Evolutionary conservation across 2,329 filamentous ascomycete species (phyloP).

Genomic region (Tolypocladium guangdongense): DNA sequence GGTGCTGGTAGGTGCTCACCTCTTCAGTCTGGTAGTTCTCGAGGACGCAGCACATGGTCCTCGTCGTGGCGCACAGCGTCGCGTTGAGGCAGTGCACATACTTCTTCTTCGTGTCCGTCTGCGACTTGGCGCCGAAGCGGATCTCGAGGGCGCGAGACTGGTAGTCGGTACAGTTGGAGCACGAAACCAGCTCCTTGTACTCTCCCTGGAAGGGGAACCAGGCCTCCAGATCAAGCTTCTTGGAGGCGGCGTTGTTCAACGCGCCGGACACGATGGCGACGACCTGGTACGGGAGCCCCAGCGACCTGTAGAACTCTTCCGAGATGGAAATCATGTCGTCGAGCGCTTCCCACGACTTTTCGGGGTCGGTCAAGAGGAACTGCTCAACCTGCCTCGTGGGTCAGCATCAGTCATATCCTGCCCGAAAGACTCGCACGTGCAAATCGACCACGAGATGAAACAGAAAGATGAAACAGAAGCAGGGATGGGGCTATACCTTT

Average conservation of each 20-base stretch:
- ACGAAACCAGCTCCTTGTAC: conserved; percentile 96
- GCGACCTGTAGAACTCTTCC: conserved; percentile 89
- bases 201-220: conserved; percentile 95
- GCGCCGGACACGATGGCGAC: conserved; percentile 95
- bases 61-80: conserved; percentile 81
- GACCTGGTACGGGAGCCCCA: conserved; percentile 82
- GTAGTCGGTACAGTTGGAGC: conserved; percentile 97
- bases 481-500: conserved; percentile 43
- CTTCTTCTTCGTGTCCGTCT: conserved; percentile 73
- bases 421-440: neutral
- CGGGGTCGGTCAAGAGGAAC: conserved; percentile 71
- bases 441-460: neutral
- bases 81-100: conserved; percentile 92
- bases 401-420: neutral
- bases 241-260: conserved; percentile 63
- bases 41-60: conserved; percentile 85
- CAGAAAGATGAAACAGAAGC: neutral
- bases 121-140: conserved; percentile 77
- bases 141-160: conserved; percentile 92
- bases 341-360: conserved; percentile 87
- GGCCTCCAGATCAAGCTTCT: conserved; percentile 94
- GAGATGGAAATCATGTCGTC: conserved; percentile 86
- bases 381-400: conserved; percentile 47
- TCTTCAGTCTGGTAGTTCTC: conserved; percentile 95
- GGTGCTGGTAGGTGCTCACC: conserved; percentile 31